phyloP scores from a whole-genome alignment of 2,329 filamentous ascomycete genomes.

The Phyllosticta citriasiana region DNA sequence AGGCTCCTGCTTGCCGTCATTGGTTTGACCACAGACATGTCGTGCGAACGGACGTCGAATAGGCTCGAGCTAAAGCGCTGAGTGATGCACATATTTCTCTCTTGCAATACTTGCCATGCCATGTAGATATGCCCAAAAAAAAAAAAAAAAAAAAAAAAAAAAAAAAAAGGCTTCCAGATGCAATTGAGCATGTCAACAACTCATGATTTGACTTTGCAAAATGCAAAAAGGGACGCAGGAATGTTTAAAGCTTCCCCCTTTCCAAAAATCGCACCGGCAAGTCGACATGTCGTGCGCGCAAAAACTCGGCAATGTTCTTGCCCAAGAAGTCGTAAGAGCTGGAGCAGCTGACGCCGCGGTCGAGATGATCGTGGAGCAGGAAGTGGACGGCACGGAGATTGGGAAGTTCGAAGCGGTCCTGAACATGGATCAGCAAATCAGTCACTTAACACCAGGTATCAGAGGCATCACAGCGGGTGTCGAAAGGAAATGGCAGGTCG shows the following conservation, averaged over 20 bases:
- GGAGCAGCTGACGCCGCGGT: slow-evolving; percentile 35
- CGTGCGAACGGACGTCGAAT: not conserved
- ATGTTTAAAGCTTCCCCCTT: slow-evolving; percentile 26
- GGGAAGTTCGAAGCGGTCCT: slow-evolving; percentile 29
- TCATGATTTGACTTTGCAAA: not conserved
- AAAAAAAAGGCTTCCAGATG: not conserved
- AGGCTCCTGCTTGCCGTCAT: not conserved
- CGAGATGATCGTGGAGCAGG: slow-evolving; percentile 38
- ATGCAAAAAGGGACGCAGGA: not conserved
- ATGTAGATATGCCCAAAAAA: not conserved
- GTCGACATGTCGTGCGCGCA: slow-evolving; percentile 37
- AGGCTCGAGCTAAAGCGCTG: not conserved
- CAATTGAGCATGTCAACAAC: not conserved
- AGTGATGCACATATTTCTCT: not conserved
- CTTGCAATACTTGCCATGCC: not conserved
- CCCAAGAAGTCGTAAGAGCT: slow-evolving; percentile 37
- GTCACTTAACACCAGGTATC: not conserved
- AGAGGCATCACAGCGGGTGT: too few relatives aligned
- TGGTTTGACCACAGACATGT: not conserved
- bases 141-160: not conserved
- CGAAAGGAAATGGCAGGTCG: too few relatives aligned
- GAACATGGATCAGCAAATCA: not conserved
- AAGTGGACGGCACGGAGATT: slow-evolving; percentile 32
- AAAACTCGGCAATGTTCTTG: slow-evolving; percentile 38
- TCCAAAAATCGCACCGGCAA: slow-evolving; percentile 35